Conservation (phyloP, 352 stramenopile genomes). For the Aphanomyces astaci region DNA sequence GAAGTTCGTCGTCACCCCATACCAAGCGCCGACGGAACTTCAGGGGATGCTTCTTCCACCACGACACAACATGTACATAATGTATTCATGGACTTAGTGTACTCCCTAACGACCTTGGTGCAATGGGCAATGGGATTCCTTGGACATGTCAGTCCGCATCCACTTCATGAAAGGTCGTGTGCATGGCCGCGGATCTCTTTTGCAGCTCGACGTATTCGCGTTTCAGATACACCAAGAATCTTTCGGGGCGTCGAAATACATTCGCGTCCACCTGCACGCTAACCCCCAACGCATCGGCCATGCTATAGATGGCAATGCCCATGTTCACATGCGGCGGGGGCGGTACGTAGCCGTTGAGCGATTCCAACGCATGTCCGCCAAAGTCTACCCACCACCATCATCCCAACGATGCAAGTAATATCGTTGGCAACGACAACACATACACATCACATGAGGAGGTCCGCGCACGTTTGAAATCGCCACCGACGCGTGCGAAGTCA, state of each 20-base stretch:
- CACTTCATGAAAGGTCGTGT: no score
- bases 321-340: slow-evolving; percentile 65
- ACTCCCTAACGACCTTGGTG: no score
- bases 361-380: slow-evolving; percentile 42
- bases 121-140: no score
- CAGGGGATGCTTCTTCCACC: no score
- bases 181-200: no score
- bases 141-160: no score
- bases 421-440: no score
- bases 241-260: slow-evolving; percentile 48
- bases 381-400: slow-evolving; percentile 20
- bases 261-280: slow-evolving; percentile 64
- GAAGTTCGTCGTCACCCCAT: no score
- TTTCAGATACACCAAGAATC: slow-evolving; percentile 55
- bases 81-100: no score
- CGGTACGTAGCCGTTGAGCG: slow-evolving; percentile 63
- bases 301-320: slow-evolving; percentile 54
- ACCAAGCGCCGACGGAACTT: no score
- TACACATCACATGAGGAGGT: background rate
- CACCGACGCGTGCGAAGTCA: slow-evolving; percentile 48
- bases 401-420: background rate
- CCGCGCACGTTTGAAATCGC: slow-evolving; percentile 25
- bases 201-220: slow-evolving; percentile 52
- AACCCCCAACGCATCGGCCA: slow-evolving; percentile 57
- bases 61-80: no score